Percentiles rank a stretch among this genome's conserved stretches.
phyloP scores from a whole-genome alignment of 2,329 filamentous ascomycete species.

The Dothidotthia symphoricarpi region DNA sequence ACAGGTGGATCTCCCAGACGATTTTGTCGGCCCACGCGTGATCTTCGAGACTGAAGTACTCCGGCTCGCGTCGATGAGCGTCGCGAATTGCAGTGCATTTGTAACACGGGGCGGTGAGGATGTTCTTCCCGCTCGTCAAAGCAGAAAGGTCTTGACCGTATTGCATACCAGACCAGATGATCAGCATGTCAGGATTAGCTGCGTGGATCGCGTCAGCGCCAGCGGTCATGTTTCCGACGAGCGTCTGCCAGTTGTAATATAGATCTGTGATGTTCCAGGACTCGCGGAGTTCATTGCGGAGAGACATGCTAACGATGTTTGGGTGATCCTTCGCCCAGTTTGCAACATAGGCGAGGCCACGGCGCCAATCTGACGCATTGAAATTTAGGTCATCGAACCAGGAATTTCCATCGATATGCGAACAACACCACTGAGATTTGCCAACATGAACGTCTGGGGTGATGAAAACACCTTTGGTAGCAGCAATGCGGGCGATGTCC shows the following conservation, averaged over 20 bases:
- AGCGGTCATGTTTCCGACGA: conserved; percentile 46
- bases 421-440: conserved; percentile 38
- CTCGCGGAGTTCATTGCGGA: conserved; percentile 58
- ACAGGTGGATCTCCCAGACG: conserved; percentile 62
- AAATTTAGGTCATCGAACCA: conserved; percentile 59
- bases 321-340: conserved; percentile 49
- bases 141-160: conserved; percentile 54
- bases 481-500: conserved; percentile 27
- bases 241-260: conserved; percentile 34
- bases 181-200: conserved; percentile 53
- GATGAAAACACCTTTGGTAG: conserved; percentile 31
- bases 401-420: conserved; percentile 54
- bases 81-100: conserved; percentile 45
- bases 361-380: conserved; percentile 55
- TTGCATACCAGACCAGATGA: conserved; percentile 56
- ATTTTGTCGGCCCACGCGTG: conserved; percentile 55
- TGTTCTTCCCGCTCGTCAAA: conserved; percentile 39
- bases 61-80: conserved; percentile 45
- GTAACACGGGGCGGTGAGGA: conserved; percentile 42
- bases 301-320: conserved; percentile 56
- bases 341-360: conserved; percentile 54
- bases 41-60: conserved; percentile 48
- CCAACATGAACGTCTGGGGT: conserved; percentile 34
- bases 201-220: conserved; percentile 53
- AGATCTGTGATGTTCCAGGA: conserved; percentile 29